These are phyloP conservation scores for Athelia sp. DNA, from an alignment of 1,284 basidiomycete species.

Conservation along the genomic window DNA sequence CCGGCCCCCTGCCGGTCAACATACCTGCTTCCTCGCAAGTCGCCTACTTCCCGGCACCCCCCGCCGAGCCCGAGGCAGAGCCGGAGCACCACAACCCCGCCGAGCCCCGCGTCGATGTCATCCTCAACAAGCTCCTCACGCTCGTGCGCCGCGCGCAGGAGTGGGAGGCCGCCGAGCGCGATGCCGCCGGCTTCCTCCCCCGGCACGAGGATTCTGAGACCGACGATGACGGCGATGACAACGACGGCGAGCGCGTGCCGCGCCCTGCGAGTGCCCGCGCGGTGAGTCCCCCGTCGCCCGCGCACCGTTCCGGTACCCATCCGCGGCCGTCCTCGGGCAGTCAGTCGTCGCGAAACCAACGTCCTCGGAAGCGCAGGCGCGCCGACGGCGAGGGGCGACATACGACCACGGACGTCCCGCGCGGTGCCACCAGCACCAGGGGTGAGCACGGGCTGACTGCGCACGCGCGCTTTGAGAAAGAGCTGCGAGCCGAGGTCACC, in stretches of 20 bases:
- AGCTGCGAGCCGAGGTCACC: constrained; percentile 69
- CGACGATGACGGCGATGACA: constrained; percentile 18
- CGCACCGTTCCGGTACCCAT: constrained; percentile 1
- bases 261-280: constrained; percentile 7
- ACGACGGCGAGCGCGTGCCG: constrained; percentile 16
- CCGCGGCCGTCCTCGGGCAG: neutral
- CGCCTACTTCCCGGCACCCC: constrained; percentile 23
- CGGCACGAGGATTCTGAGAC: constrained; percentile 9
- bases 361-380: constrained; percentile 6
- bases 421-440: constrained; percentile 19
- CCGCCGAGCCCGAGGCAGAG: constrained; percentile 17
- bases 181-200: constrained; percentile 1
- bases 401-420: constrained; percentile 7
- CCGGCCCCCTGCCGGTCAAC: constrained; percentile 11
- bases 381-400: constrained; percentile 3
- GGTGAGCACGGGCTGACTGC: constrained; percentile 6
- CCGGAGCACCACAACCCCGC: constrained; percentile 7
- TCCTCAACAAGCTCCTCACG: constrained; percentile 55
- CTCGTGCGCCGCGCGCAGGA: constrained; percentile 30
- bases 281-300: constrained; percentile 23
- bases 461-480: constrained; percentile 53
- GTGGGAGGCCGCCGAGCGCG: constrained; percentile 15
- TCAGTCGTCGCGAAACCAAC: constrained; percentile 2
- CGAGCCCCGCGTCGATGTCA: constrained; percentile 46
- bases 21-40: constrained; percentile 32